phyloP scores from a whole-genome alignment of 31 red algal species.

The Porphyra umbilicalis region DNA sequence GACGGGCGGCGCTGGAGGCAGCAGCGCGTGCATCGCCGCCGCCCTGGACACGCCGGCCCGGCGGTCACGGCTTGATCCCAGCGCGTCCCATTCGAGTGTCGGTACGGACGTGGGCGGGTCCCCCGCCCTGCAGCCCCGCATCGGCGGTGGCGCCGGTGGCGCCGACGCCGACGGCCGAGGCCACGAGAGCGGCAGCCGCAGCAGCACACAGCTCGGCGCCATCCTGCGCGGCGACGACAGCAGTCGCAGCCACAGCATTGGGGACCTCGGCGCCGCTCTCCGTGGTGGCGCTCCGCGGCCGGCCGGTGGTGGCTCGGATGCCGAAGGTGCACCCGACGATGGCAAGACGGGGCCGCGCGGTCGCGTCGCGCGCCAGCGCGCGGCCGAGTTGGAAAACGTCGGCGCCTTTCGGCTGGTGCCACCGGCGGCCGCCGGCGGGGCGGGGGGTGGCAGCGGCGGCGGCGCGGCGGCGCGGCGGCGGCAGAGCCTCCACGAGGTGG shows the following conservation, averaged over 20 bases:
- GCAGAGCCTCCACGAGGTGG: not conserved
- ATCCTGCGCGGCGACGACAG: too few relatives aligned
- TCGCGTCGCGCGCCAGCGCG: not conserved
- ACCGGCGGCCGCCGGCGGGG: not conserved
- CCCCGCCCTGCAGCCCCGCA: too few relatives aligned
- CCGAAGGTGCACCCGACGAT: too few relatives aligned
- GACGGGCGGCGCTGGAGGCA: not conserved
- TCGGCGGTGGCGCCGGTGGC: too few relatives aligned
- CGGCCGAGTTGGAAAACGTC: not conserved
- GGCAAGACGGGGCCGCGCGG: not conserved
- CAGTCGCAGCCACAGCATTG: too few relatives aligned
- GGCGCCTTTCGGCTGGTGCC: not conserved
- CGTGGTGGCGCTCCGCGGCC: too few relatives aligned
- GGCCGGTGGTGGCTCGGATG: too few relatives aligned
- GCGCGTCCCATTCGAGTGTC: not conserved
- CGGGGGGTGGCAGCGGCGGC: not conserved
- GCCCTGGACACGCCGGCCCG: not conserved
- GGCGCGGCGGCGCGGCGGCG: not conserved
- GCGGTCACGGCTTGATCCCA: not conserved
- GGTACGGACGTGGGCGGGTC: not conserved
- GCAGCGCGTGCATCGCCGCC: not conserved
- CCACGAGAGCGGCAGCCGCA: too few relatives aligned
- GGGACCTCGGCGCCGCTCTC: too few relatives aligned
- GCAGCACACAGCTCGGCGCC: too few relatives aligned
- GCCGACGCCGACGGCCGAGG: too few relatives aligned